These are phyloP conservation scores for Cercospora nicotianae DNA, from an alignment of 2,329 filamentous ascomycete genomes.

Conservation along the genomic window DNA sequence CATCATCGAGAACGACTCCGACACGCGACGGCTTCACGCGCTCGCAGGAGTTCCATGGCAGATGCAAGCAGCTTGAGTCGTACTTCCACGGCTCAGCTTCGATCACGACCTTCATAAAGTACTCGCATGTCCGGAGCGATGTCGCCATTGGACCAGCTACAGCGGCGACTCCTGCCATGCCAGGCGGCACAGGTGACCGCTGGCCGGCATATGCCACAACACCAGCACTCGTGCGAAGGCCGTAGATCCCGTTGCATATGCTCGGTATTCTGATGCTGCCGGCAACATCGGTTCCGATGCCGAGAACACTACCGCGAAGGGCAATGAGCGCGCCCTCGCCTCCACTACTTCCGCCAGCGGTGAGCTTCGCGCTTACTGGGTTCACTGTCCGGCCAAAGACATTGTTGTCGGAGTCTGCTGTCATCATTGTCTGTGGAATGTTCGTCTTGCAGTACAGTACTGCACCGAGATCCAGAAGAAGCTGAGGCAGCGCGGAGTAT, in stretches of 20 bases:
- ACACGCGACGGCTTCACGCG: constrained; percentile 34
- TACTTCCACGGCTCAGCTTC: constrained; percentile 43
- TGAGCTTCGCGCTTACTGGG: constrained; percentile 60
- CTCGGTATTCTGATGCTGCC: constrained; percentile 76
- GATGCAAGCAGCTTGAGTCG: constrained; percentile 41
- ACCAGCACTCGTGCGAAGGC: constrained; percentile 19
- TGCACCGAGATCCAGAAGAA: constrained; percentile 50
- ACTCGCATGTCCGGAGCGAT: constrained; percentile 27
- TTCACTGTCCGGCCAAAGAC: constrained; percentile 56
- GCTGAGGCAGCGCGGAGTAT: constrained; percentile 38
- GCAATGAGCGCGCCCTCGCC: constrained; percentile 63
- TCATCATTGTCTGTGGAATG: constrained; percentile 50
- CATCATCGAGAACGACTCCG: constrained; percentile 52
- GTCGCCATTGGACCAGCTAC: constrained; percentile 33
- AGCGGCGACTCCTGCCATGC: constrained; percentile 31
- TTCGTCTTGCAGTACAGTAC: constrained; percentile 58
- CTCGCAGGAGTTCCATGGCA: constrained; percentile 40
- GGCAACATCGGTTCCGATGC: constrained; percentile 63
- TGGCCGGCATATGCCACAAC: constrained; percentile 37
- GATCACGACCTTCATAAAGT: constrained; percentile 29
- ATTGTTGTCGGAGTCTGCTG: constrained; percentile 35
- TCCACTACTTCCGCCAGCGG: constrained; percentile 64
- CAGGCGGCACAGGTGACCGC: constrained; percentile 38
- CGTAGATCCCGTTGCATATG: constrained; percentile 60
- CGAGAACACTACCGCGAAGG: constrained; percentile 59